A percentile compares a stretch with the other conserved stretches of the same genome.
Evolutionary conservation across 257 asterid genomes (phyloP).

Genomic region (Przewalskia tangutica): DNA sequence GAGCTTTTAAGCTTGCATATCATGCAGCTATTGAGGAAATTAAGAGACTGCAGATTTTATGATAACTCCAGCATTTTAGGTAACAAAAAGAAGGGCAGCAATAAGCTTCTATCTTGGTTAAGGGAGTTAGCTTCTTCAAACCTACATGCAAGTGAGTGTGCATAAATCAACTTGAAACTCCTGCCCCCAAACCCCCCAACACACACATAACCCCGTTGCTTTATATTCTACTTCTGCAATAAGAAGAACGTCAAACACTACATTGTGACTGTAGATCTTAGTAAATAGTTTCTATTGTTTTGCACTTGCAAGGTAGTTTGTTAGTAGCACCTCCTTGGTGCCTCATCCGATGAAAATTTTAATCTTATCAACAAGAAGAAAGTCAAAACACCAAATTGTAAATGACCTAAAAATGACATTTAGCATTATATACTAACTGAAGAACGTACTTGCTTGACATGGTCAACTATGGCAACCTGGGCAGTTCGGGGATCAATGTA

Average conservation of each 20-base stretch:
- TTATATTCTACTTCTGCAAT: background rate
- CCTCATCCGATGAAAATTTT: background rate
- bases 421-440: background rate
- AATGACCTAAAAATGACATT: constrained; percentile 3
- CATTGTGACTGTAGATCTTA: background rate
- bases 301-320: background rate
- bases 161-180: background rate
- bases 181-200: background rate
- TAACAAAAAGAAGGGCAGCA: no score
- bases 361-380: constrained; percentile 5
- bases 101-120: no score
- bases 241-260: background rate
- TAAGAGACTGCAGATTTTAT: background rate
- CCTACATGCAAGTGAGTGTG: background rate
- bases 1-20: background rate
- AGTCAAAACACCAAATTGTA: background rate
- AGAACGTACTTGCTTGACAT: constrained; percentile 67
- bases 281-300: background rate
- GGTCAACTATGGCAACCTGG: constrained; percentile 83
- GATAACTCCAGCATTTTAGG: background rate
- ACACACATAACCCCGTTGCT: background rate
- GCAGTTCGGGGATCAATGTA: constrained; percentile 92
- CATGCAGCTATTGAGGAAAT: background rate
- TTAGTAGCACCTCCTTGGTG: background rate
- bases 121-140: background rate